Evolutionary conservation across 2,329 filamentous ascomycete genomes (phyloP).

Genomic region (Fusarium equiseti): DNA sequence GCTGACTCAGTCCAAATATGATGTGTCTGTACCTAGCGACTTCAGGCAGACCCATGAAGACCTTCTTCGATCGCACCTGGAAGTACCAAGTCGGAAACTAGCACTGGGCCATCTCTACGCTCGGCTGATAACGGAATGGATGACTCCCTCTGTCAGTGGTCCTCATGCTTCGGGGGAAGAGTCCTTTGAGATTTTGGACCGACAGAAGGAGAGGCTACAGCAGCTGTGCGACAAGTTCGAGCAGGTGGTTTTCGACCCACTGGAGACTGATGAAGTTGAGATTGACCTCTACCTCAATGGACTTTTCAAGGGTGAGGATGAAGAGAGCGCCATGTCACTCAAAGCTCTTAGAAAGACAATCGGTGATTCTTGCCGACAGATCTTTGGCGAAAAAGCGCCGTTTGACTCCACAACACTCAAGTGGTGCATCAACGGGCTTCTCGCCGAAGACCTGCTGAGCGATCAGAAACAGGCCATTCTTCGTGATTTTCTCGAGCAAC

Average conservation of each 20-base stretch:
- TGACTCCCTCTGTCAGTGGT: background rate
- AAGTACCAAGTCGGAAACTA: conserved; percentile 5
- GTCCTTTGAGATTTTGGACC: background rate
- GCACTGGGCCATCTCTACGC: background rate
- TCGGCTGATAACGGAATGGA: conserved; percentile 5
- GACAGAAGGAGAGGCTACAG: background rate
- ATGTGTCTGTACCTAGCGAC: background rate
- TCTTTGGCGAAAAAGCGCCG: background rate
- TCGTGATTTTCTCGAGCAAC: conserved; percentile 6
- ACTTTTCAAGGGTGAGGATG: background rate
- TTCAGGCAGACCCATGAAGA: background rate
- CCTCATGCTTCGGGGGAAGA: background rate
- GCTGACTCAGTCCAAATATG: conserved; percentile 3
- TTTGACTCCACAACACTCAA: background rate
- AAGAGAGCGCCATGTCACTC: background rate
- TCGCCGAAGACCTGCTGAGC: conserved; percentile 1
- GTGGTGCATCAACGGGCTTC: conserved; percentile 6
- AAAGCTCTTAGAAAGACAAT: background rate
- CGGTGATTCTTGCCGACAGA: background rate
- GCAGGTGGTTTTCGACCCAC: background rate
- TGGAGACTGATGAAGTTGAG: background rate
- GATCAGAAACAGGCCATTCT: conserved; percentile 12
- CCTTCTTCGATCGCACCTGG: background rate
- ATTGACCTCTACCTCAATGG: conserved; percentile 8
- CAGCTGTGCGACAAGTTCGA: conserved; percentile 5